Evolutionary conservation across 768 basidiomycete species (phyloP).

Genomic region (Hygrocybe coccinea): DNA sequence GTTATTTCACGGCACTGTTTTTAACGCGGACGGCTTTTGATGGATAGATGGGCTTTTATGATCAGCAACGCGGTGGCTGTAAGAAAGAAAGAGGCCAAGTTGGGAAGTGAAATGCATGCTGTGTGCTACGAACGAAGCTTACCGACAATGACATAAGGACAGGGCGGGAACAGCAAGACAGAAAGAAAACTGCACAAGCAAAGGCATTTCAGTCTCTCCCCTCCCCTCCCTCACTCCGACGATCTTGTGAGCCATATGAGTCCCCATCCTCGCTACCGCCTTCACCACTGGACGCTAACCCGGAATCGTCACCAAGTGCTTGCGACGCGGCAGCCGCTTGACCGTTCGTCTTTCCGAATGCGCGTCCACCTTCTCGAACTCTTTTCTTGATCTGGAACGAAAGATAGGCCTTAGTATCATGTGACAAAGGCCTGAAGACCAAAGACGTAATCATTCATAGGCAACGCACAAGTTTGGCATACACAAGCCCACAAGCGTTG

Average conservation of each 20-base stretch:
- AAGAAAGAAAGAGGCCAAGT: too few species aligned
- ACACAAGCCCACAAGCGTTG: constrained; percentile 83
- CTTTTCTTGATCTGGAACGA: constrained; percentile 33
- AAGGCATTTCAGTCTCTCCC: constrained; percentile 6
- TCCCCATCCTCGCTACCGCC: constrained; percentile 18
- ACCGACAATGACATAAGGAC: background rate
- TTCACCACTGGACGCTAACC: constrained; percentile 11
- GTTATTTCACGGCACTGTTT: too few species aligned
- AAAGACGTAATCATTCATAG: constrained; percentile 6
- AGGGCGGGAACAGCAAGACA: background rate
- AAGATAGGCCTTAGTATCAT: constrained; percentile 9
- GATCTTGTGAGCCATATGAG: constrained; percentile 19
- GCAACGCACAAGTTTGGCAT: constrained; percentile 71
- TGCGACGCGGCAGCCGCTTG: background rate
- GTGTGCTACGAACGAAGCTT: background rate
- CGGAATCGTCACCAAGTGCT: constrained; percentile 10
- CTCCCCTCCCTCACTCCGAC: constrained; percentile 12
- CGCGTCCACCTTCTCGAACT: constrained; percentile 22
- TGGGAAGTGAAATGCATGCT: background rate
- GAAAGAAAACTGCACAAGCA: background rate
- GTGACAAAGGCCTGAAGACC: background rate
- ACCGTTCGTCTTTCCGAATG: constrained; percentile 11
- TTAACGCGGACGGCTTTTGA: too few species aligned
- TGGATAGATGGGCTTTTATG: too few species aligned
- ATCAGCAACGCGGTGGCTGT: too few species aligned